Conservation (phyloP, 1,284 basidiomycete species). For the Pascua guehoae region DNA sequence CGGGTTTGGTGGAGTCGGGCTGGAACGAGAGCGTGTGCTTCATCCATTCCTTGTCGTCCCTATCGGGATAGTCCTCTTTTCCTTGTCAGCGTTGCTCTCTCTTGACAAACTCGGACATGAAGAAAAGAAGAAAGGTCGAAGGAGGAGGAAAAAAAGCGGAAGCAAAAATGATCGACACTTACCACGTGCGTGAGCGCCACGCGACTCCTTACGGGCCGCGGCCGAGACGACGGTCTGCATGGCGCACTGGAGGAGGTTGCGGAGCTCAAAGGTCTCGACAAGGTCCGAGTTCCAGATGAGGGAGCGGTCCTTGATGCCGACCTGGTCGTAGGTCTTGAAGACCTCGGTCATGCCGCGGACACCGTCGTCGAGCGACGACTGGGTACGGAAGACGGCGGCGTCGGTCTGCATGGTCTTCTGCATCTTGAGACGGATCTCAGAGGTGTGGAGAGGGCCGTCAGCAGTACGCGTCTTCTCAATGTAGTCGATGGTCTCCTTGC, state of each 20-base stretch:
- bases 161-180: not conserved
- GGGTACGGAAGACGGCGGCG: conserved; percentile 89
- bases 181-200: conserved; percentile 83
- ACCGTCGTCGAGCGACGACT: conserved; percentile 86
- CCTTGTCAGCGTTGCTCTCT: not conserved
- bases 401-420: conserved; percentile 98
- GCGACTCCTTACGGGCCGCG: conserved; percentile 92
- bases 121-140: not conserved
- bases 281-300: conserved; percentile 99
- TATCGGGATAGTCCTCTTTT: conserved; percentile 74
- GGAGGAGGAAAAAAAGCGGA: not conserved
- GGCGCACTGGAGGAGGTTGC: conserved; percentile 91
- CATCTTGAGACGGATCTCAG: conserved; percentile 89
- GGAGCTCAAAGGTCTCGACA: conserved; percentile 93
- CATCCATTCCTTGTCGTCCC: conserved; percentile 70
- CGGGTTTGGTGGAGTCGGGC: conserved; percentile 63
- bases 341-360: conserved; percentile 80
- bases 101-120: not conserved
- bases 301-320: conserved; percentile 94
- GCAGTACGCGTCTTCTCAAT: conserved; percentile 85
- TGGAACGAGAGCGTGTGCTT: conserved; percentile 89
- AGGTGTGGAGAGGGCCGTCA: conserved; percentile 77
- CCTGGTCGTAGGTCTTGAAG: conserved; percentile 80
- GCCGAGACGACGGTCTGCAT: conserved; percentile 94
- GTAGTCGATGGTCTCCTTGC: conserved; percentile 79